A percentile compares a stretch with the other conserved stretches of the same genome.
Conservation (phyloP, 257 asterid species). For the Lycium ferocissimum region DNA sequence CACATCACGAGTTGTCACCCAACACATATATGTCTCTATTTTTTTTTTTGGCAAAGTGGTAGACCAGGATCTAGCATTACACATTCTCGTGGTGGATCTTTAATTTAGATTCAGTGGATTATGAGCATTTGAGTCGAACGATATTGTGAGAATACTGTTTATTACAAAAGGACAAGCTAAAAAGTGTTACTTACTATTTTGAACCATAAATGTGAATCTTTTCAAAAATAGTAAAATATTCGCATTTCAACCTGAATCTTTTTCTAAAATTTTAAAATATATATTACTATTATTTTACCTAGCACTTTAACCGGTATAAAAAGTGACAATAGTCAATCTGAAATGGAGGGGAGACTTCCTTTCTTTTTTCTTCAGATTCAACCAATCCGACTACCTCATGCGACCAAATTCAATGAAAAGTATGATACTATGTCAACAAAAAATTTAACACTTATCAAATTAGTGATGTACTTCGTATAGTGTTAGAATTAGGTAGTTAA, state of each 20-base stretch:
- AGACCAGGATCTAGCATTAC: background rate
- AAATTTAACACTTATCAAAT: background rate
- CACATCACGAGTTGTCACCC: background rate
- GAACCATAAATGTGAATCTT: too few relatives aligned
- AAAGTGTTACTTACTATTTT: too few relatives aligned
- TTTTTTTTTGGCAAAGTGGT: background rate
- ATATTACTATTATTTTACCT: background rate
- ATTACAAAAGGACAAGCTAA: too few relatives aligned
- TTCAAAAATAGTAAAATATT: too few relatives aligned
- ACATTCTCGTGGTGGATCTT: too few relatives aligned
- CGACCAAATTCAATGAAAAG: background rate
- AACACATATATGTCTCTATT: background rate
- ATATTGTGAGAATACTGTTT: too few relatives aligned
- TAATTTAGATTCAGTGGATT: too few relatives aligned
- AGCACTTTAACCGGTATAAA: background rate
- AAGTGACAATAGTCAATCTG: background rate
- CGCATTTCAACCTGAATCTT: background rate
- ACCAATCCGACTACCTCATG: background rate
- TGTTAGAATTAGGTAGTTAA: conserved; percentile 1
- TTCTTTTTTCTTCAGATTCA: background rate
- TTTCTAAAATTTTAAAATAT: too few relatives aligned
- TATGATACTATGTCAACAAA: background rate
- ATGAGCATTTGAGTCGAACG: too few relatives aligned
- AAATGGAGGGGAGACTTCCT: background rate
- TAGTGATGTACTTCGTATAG: background rate